phyloP scores from a whole-genome alignment of 257 asterid genomes.

The Solanum sejunctum region DNA sequence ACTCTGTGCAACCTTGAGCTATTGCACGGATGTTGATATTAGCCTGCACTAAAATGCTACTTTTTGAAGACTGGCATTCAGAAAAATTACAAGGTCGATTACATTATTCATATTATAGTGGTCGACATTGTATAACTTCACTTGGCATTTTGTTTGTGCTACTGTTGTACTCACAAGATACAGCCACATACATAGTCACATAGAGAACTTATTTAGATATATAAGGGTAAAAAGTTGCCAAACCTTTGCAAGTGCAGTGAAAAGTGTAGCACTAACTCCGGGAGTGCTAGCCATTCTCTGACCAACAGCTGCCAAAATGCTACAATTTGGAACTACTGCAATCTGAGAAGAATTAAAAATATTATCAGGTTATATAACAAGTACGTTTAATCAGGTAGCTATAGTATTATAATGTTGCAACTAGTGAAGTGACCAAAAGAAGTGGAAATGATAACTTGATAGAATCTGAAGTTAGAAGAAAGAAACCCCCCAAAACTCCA shows the following conservation, averaged over 20 bases:
- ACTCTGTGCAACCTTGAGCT: constrained; percentile 99
- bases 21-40: constrained; percentile 93
- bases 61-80: background rate
- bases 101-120: background rate
- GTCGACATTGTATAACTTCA: background rate
- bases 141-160: background rate
- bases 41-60: constrained; percentile 51
- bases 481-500: background rate
- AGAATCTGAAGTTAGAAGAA: background rate
- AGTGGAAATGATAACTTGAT: background rate
- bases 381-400: background rate
- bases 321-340: constrained; percentile 81
- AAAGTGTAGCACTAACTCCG: constrained; percentile 96
- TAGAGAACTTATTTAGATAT: background rate
- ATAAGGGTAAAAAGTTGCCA: constrained; percentile 2
- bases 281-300: constrained; percentile 99
- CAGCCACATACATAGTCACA: background rate
- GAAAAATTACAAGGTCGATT: background rate
- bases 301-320: constrained; percentile 98
- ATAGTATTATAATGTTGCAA: background rate
- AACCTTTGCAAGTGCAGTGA: constrained; percentile 98
- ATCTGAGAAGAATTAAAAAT: constrained; percentile 37
- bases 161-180: background rate
- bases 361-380: background rate
- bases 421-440: background rate